Evolutionary conservation across 1,284 basidiomycete species (phyloP), one percentile per base, ranked within the genome.

Genomic region (Mrakiaceae sp.): DNA sequence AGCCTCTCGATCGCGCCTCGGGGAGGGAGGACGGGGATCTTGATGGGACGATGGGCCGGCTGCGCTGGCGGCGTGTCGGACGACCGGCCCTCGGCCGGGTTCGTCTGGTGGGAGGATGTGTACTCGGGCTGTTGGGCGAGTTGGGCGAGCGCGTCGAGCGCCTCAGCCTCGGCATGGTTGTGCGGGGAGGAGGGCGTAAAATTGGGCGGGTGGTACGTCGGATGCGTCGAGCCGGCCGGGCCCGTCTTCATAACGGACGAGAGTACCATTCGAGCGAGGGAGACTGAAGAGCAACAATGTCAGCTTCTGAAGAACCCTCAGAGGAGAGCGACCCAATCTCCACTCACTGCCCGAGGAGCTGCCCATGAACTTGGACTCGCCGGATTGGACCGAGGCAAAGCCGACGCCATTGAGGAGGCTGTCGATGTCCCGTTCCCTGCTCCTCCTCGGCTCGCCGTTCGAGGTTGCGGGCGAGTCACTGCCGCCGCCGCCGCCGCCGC

Each of bases 1-100:
- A 78, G 70, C n/a, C 75, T 64, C 67, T 78, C 77, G 3, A 78
- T 76, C 1, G 77, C 77, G 0, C 74, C 70, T 62, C 76, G 72
- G 43, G 77, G 77, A 7, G 77, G 77, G 2, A 78, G 69, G 6
- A 75, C 75, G 1, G 77, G 76, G 6, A 78, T 71, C 44, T 70
- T 68, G 63, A 76, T 49, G 11, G n/a, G 12, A 47, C 50, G 62
- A 27, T 58, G n/a, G 44, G 57, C 16, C 27, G 27, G 27, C 27
- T 16, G 57, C 7, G 44, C 57, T 44, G 57, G 16, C 8, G n/a
- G 40, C 7, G 57, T 16, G 7, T 43, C 57, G 43, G 39, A 42
- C 39, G 39, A n/a, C 50, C 56, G 12, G 10, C 52, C 52, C 55
- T 50, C 47, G 1, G 47, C 42, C 27, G 54, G 47, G 39, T n/a